A percentile compares a stretch with the other conserved stretches of the same genome.
Evolutionary conservation across 2,329 filamentous ascomycete genomes (phyloP).

Genomic region (Neophaeococcomyces mojaviensis): DNA sequence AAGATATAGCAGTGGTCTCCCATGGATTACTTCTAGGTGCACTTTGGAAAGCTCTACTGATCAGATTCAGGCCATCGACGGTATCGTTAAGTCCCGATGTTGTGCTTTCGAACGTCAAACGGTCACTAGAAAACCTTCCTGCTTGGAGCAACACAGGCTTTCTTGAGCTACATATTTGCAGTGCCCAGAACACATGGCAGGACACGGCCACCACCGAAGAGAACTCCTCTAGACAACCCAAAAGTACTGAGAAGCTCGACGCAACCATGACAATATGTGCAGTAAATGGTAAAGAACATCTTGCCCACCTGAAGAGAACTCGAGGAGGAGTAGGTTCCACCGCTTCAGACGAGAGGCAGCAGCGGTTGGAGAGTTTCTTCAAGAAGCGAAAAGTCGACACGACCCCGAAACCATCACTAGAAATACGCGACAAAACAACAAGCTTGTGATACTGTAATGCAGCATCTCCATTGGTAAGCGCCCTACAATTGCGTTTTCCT

Average conservation of each 20-base stretch:
- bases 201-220: no score
- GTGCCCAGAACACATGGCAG: no score
- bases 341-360: slow-evolving; percentile 66
- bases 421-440: background rate
- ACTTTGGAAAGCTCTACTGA: slow-evolving; percentile 57
- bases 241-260: background rate
- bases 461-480: background rate
- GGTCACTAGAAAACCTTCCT: slow-evolving; percentile 46
- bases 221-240: no score
- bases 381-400: slow-evolving; percentile 34
- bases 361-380: slow-evolving; percentile 71
- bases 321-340: slow-evolving; percentile 75
- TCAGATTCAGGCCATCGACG: slow-evolving; percentile 44
- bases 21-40: slow-evolving; percentile 74
- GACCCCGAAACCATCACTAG: slow-evolving; percentile 12
- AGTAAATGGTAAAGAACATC: slow-evolving; percentile 65
- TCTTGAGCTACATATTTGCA: slow-evolving; percentile 36
- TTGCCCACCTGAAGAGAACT: slow-evolving; percentile 68
- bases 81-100: slow-evolving; percentile 40
- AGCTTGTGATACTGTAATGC: background rate
- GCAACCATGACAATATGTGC: slow-evolving; percentile 44
- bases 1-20: slow-evolving; percentile 59
- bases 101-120: slow-evolving; percentile 27
- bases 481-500: slow-evolving; percentile 7
- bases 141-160: slow-evolving; percentile 62